These are phyloP conservation scores for Zizania palustris DNA, from an alignment of 202 grass and related monocot species.

Conservation along the genomic window DNA sequence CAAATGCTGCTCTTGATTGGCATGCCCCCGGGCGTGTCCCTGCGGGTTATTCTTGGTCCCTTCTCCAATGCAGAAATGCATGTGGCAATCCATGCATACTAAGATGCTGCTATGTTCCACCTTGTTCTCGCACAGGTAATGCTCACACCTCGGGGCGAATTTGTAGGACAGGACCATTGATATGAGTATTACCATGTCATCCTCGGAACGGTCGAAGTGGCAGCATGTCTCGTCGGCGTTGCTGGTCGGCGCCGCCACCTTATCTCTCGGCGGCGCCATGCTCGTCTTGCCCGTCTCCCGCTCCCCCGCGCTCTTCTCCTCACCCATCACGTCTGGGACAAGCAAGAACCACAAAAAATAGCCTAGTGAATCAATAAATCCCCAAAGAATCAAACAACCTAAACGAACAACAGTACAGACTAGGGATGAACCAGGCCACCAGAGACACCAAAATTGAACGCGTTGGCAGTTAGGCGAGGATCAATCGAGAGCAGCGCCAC, in stretches of 20 bases:
- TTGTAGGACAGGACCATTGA: constrained; percentile 31
- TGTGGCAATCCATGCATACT: constrained; percentile 63
- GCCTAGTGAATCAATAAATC: constrained; percentile 10
- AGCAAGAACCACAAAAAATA: not conserved
- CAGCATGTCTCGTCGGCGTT: constrained; percentile 33
- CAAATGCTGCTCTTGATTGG: constrained; percentile 22
- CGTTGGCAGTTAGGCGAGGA: not conserved
- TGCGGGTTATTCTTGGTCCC: not conserved
- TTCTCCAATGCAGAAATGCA: constrained; percentile 51
- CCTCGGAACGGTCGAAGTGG: constrained; percentile 41
- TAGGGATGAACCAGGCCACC: not conserved
- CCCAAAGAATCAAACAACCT: not conserved
- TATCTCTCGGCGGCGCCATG: not conserved
- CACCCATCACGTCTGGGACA: constrained; percentile 45
- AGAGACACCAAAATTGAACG: not conserved
- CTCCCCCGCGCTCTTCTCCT: constrained; percentile 44
- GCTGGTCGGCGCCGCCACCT: not conserved
- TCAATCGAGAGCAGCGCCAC: not conserved
- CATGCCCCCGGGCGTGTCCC: constrained; percentile 57
- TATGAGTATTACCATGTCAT: constrained; percentile 43
- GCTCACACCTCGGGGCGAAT: constrained; percentile 41
- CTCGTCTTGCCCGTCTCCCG: not conserved
- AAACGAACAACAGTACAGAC: not conserved
- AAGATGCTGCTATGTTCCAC: constrained; percentile 34
- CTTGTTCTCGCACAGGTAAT: constrained; percentile 35